Conservation (phyloP, 116 monocot genomes). For the Thalassia testudinum region DNA sequence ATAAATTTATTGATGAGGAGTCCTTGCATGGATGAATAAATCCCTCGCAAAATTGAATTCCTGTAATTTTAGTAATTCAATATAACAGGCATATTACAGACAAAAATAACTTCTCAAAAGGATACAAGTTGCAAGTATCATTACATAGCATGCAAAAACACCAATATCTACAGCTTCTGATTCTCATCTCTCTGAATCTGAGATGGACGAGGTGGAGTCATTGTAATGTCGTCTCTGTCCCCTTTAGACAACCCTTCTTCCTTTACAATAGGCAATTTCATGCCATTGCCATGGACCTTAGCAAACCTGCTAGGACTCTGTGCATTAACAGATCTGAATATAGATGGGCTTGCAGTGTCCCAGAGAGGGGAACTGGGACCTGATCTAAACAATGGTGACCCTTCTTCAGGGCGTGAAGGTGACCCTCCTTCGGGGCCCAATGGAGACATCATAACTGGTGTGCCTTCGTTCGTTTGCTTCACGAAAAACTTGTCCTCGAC, state of each 20-base stretch:
- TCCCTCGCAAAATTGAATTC: too few species aligned
- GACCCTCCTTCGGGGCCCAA: conserved; percentile 24
- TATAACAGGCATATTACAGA: too few species aligned
- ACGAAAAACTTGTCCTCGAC: conserved; percentile 43
- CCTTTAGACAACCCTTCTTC: neutral
- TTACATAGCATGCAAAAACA: too few species aligned
- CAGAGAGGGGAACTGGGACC: conserved; percentile 4
- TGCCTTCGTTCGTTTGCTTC: conserved; percentile 16
- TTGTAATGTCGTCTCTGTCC: neutral
- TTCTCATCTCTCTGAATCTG: neutral
- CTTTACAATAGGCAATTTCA: neutral
- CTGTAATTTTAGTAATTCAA: too few species aligned
- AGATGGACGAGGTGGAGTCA: neutral
- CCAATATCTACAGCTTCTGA: neutral
- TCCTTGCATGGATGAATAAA: too few species aligned
- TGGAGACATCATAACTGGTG: neutral
- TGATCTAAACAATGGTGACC: conserved; percentile 12
- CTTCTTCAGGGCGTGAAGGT: conserved; percentile 16
- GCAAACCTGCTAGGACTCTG: conserved; percentile 13
- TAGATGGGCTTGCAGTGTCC: conserved; percentile 7
- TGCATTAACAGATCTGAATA: conserved; percentile 5
- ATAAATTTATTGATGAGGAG: too few species aligned
- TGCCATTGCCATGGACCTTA: neutral
- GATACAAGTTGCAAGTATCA: too few species aligned
- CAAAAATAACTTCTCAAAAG: too few species aligned